Evolutionary conservation across 1,284 basidiomycete genomes (phyloP).

Genomic region (Sphaerobolus stellatus): DNA sequence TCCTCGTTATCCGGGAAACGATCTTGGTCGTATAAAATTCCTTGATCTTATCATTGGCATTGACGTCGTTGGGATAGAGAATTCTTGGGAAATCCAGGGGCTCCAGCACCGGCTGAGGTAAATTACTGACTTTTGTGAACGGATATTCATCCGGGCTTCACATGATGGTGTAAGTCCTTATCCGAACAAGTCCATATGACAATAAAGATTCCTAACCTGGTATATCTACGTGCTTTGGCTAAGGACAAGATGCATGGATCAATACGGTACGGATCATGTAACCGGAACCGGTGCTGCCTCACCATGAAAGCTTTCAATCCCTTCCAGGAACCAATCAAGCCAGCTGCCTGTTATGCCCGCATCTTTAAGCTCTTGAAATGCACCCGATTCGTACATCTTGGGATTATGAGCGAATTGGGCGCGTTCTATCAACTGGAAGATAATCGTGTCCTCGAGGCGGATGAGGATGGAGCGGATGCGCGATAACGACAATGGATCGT

Average conservation of each 20-base stretch:
- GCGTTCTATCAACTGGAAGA: slow-evolving; percentile 94
- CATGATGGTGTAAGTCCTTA: not conserved
- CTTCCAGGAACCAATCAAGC: slow-evolving; percentile 97
- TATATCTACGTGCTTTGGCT: slow-evolving; percentile 94
- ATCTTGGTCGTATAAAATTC: slow-evolving; percentile 85
- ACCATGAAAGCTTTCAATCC: slow-evolving; percentile 95
- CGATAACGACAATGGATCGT: slow-evolving; percentile 81
- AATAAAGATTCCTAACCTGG: slow-evolving; percentile 55
- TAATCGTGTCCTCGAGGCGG: slow-evolving; percentile 97
- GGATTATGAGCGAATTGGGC: slow-evolving; percentile 96
- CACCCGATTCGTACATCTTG: slow-evolving; percentile 82
- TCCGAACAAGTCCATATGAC: not conserved
- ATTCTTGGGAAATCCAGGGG: slow-evolving; percentile 76
- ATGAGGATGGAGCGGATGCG: slow-evolving; percentile 85
- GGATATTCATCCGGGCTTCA: slow-evolving; percentile 94
- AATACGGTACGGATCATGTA: not conserved
- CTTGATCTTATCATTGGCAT: slow-evolving; percentile 85
- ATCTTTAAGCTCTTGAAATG: slow-evolving; percentile 74
- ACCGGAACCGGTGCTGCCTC: slow-evolving; percentile 30
- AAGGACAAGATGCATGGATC: slow-evolving; percentile 1
- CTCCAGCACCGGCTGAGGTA: slow-evolving; percentile 83
- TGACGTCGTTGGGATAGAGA: slow-evolving; percentile 81
- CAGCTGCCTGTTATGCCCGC: slow-evolving; percentile 81
- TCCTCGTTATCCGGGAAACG: slow-evolving; percentile 79
- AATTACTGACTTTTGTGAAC: slow-evolving; percentile 81